Evolutionary conservation across 441 rosid species (phyloP), one percentile per base, ranked within the genome.

Genomic region (Syzygium malaccense): DNA sequence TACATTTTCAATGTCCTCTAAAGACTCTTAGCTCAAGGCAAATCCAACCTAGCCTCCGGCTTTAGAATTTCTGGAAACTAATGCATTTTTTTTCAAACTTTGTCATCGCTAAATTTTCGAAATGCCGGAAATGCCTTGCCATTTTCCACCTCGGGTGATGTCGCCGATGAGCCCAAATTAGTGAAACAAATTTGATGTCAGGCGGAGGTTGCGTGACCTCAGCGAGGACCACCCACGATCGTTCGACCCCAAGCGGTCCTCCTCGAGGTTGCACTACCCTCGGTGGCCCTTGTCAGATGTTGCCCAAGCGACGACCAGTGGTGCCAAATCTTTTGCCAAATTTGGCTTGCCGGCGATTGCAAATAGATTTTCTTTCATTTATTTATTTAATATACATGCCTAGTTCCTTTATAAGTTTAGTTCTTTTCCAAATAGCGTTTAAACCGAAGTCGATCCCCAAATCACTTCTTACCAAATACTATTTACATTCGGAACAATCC

Each of bases 161-260:
- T 33, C 10, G 0, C 4, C 0, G 0, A 1, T 3, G 0, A 64
- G 37, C 37, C 8, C 18, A 55, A 55, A 15, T 13, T 55, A 55
- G 7, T 3, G 9, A 55, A 25, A 10, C 57, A 55, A 8, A 55
- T 55, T 45, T 45, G 48, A 45, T 2, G 48, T 45, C 48, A 7
- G 7, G 48, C 48, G 9, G 48, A 45, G 48, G 48, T 45, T 45
- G 48, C 9, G 48, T 45, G 48, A 7, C 48, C 48, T 7, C 9
- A 45, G 48, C 9, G 9, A 45, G 48, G 48, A 45, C 48, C 48
- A 45, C 7, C 2, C 1, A 9, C 2, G 48, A 45, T 45, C 48
- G 1, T 45, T 9, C 7, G 48, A 45, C 2, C 48, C 48, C 48
- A 45, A 45, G 48, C 48, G 48, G 48, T 9, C 10, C 48, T 45